Conservation (phyloP, 2,329 filamentous ascomycete genomes). For the Aphanocladium album region DNA sequence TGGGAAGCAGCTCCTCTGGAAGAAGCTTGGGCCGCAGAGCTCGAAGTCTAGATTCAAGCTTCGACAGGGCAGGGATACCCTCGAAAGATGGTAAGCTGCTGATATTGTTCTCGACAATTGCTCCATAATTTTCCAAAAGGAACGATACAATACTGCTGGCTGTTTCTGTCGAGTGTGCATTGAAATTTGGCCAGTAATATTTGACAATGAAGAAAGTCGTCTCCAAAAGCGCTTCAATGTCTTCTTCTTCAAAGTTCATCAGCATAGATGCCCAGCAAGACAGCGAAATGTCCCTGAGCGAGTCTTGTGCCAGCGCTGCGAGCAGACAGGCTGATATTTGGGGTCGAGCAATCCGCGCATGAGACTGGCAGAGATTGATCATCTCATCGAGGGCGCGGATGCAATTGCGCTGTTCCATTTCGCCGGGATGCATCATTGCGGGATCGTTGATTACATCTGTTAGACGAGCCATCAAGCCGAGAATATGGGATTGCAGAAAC, state of each 20-base stretch:
- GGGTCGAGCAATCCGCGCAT: conserved; percentile 74
- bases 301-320: conserved; percentile 69
- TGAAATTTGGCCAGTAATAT: conserved; percentile 70
- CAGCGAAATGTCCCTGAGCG: conserved; percentile 75
- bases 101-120: conserved; percentile 60
- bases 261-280: conserved; percentile 80
- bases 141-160: conserved; percentile 59
- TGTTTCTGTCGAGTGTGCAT: conserved; percentile 51
- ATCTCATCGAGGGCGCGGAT: conserved; percentile 84
- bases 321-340: conserved; percentile 94
- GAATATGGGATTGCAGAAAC: conserved; percentile 77
- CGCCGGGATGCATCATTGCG: conserved; percentile 44
- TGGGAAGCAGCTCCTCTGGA: conserved; percentile 56
- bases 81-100: conserved; percentile 73
- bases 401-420: conserved; percentile 68
- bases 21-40: conserved; percentile 50
- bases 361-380: conserved; percentile 67
- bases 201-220: conserved; percentile 86
- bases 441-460: conserved; percentile 73
- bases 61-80: conserved; percentile 62
- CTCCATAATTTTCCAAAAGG: conserved; percentile 59
- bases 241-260: conserved; percentile 66
- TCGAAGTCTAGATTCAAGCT: conserved; percentile 61
- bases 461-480: conserved; percentile 81
- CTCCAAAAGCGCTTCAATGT: conserved; percentile 74